A percentile compares a stretch with the other conserved stretches of the same genome.
phyloP scores from a whole-genome alignment of 2,329 filamentous ascomycete species.

The Ceratocystis eucalypticola region DNA sequence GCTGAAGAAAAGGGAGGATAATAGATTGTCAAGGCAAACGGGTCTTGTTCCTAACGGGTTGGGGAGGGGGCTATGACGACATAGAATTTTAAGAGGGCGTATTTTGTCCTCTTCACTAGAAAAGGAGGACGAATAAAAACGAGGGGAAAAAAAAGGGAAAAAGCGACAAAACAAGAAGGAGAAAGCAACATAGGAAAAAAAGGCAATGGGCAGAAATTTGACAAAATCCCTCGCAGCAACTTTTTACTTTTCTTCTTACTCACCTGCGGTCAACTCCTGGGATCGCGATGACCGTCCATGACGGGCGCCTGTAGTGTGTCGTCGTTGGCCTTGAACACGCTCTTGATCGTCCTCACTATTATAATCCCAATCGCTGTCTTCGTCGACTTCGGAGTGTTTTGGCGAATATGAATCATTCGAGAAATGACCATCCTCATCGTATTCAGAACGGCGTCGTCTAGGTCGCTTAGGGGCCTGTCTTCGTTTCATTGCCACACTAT shows the following conservation, averaged over 20 bases:
- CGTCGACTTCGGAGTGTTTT: background rate
- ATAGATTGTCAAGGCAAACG: background rate
- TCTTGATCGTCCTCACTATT: background rate
- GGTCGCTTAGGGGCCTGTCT: background rate
- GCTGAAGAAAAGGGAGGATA: background rate
- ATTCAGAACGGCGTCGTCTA: background rate
- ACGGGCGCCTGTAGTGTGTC: background rate
- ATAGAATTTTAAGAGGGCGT: background rate
- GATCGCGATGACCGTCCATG: constrained; percentile 6
- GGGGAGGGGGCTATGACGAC: background rate
- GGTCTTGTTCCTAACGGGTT: background rate
- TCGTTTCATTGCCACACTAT: background rate
- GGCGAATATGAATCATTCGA: constrained; percentile 8
- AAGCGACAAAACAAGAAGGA: background rate
- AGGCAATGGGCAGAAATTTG: background rate
- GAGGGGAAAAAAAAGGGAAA: background rate
- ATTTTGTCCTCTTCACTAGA: background rate
- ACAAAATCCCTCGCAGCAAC: background rate
- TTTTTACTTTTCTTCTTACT: background rate
- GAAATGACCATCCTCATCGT: constrained; percentile 5
- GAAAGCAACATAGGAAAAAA: background rate
- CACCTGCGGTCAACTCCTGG: background rate
- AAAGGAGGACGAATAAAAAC: background rate
- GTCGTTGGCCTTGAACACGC: background rate
- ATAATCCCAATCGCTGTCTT: background rate